phyloP scores from a whole-genome alignment of 2,329 filamentous ascomycete genomes.

The Aschersonia sp. region DNA sequence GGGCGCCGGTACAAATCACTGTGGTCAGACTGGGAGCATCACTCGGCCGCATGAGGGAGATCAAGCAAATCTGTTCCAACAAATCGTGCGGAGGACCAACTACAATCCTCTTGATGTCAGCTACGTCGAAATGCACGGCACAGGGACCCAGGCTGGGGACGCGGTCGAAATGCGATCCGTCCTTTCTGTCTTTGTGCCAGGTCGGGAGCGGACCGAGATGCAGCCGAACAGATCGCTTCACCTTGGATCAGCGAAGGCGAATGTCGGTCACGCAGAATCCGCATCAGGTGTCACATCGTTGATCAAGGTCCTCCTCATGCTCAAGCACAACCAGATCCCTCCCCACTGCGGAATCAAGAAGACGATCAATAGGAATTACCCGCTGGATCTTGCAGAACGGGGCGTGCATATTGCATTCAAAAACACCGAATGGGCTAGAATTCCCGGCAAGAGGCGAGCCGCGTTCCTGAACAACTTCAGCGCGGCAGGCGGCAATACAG shows the following conservation, averaged over 20 bases:
- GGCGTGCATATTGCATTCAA: conserved; percentile 23
- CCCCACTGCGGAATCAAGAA: conserved; percentile 39
- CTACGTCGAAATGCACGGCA: conserved; percentile 87
- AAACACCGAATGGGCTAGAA: conserved; percentile 16
- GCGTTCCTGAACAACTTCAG: conserved; percentile 36
- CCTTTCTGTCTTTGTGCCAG: conserved; percentile 35
- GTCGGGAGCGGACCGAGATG: conserved; percentile 12
- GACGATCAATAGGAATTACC: conserved; percentile 27
- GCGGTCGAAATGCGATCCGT: conserved; percentile 73
- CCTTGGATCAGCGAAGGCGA: conserved; percentile 45
- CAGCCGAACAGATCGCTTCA: conserved; percentile 35
- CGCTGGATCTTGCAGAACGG: conserved; percentile 22
- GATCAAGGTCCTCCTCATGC: conserved; percentile 33
- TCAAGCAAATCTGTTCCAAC: conserved; percentile 52
- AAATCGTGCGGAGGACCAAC: conserved; percentile 55
- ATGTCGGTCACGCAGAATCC: conserved; percentile 33
- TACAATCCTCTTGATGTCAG: conserved; percentile 63
- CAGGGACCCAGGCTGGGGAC: conserved; percentile 78
- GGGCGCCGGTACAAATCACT: conserved; percentile 66
- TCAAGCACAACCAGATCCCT: conserved; percentile 30
- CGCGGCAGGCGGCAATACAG: conserved; percentile 42
- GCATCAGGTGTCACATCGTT: conserved; percentile 26
- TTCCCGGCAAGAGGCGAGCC: conserved; percentile 14
- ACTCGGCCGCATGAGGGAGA: conserved; percentile 68
- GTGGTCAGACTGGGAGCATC: conserved; percentile 66